Percentiles rank a stretch among this genome's conserved stretches.
Conservation (phyloP, 352 stramenopile genomes). For the Peronospora farinosa region DNA sequence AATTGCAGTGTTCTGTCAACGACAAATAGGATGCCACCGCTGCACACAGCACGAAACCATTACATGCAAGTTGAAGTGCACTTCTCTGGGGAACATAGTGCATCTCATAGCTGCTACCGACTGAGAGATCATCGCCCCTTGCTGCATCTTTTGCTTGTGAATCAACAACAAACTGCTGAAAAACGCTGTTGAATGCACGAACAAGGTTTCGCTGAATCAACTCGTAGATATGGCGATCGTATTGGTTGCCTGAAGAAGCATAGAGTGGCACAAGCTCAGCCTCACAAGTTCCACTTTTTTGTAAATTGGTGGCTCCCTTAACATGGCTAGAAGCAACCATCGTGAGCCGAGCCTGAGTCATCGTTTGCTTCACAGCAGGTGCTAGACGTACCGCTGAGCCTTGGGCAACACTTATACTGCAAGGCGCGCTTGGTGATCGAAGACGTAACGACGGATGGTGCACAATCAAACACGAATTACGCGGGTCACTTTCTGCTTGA, state of each 20-base stretch:
- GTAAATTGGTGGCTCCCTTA: conserved; percentile 2
- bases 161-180: conserved; percentile 61
- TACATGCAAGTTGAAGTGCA: conserved; percentile 69
- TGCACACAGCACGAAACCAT: conserved; percentile 65
- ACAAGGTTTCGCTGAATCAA: conserved; percentile 48
- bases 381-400: conserved; percentile 10
- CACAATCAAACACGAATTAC: conserved; percentile 56
- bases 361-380: conserved; percentile 22
- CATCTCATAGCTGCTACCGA: conserved; percentile 27
- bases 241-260: conserved; percentile 36
- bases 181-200: conserved; percentile 59
- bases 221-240: conserved; percentile 69
- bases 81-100: conserved; percentile 66
- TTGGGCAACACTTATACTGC: conserved; percentile 10
- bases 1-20: conserved; percentile 53
- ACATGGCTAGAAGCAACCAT: conserved; percentile 21
- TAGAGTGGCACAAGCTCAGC: conserved; percentile 11
- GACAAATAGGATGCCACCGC: conserved; percentile 47
- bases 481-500: conserved; percentile 58
- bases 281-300: conserved; percentile 10
- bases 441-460: conserved; percentile 32
- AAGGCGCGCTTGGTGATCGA: conserved; percentile 22
- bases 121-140: conserved; percentile 19
- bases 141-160: conserved; percentile 44
- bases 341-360: conserved; percentile 21